Conservation (phyloP, 305 asterid genomes). For the Solanum hybrid region DNA sequence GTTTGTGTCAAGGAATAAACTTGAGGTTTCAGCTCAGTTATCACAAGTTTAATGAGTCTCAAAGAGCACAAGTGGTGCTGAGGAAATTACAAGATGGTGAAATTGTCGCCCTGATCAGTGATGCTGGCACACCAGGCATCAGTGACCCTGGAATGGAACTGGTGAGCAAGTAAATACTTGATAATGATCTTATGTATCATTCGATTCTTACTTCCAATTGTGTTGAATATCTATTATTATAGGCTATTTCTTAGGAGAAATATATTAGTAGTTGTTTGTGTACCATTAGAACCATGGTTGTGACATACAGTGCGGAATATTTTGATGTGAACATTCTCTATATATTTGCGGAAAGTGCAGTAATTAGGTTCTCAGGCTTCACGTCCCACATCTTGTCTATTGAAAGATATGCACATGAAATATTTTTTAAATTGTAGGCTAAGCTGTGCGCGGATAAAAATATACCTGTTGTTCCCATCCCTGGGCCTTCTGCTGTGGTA, state of each 20-base stretch:
- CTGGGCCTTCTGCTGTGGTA: conserved; percentile 85
- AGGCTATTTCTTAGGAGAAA: neutral
- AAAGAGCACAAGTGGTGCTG: conserved; percentile 62
- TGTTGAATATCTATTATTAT: neutral
- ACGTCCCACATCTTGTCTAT: neutral
- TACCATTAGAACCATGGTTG: neutral
- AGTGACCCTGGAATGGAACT: conserved; percentile 86
- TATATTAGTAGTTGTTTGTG: neutral
- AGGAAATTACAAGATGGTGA: conserved; percentile 59
- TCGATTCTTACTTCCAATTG: neutral
- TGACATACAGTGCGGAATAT: neutral
- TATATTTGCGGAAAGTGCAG: neutral
- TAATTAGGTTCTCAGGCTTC: neutral
- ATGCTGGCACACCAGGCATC: conserved; percentile 90
- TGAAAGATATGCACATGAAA: neutral
- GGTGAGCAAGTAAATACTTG: conserved; percentile 34
- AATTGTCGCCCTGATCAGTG: conserved; percentile 71
- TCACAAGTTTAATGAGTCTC: conserved; percentile 84
- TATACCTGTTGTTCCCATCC: conserved; percentile 67
- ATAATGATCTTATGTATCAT: neutral
- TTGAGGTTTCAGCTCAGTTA: conserved; percentile 80
- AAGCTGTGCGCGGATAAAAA: conserved; percentile 52
- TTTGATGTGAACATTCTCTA: neutral
- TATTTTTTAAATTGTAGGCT: conserved; percentile 37
- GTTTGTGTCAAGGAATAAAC: conserved; percentile 22